Conservation (phyloP, 75 land plant genomes). For the Sequoia sempervirens region DNA sequence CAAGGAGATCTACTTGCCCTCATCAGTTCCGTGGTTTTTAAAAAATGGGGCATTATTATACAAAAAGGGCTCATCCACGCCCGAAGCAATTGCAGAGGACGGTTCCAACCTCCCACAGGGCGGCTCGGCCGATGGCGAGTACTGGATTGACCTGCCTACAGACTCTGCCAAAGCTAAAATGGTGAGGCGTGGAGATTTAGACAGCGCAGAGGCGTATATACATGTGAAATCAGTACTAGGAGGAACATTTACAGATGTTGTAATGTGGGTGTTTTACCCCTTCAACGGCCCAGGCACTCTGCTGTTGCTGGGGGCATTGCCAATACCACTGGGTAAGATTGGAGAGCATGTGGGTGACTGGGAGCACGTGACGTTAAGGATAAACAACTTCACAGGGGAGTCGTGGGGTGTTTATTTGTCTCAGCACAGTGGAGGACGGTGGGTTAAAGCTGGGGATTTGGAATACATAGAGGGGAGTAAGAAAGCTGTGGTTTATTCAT, state of each 20-base stretch:
- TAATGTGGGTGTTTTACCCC: constrained; percentile 42
- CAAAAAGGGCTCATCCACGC: no score
- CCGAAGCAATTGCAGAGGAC: no score
- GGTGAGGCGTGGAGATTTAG: constrained; percentile 55
- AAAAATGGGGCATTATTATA: constrained; percentile 15
- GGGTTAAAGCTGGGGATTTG: constrained; percentile 49
- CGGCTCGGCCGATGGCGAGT: constrained; percentile 57
- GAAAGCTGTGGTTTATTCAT: constrained; percentile 33
- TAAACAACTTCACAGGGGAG: constrained; percentile 67
- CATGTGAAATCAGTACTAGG: constrained; percentile 75
- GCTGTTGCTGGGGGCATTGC: no score
- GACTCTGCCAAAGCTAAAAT: constrained; percentile 22
- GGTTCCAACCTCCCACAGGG: constrained; percentile 37
- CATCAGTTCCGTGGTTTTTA: constrained; percentile 74
- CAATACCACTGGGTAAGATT: no score
- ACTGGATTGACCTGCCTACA: constrained; percentile 75
- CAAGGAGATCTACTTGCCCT: constrained; percentile 52
- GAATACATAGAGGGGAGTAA: constrained; percentile 46
- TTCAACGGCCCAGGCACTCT: no score
- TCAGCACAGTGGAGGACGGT: constrained; percentile 59
- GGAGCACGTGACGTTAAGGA: constrained; percentile 71
- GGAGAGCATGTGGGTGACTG: constrained; percentile 37
- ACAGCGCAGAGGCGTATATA: constrained; percentile 35
- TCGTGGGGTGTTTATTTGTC: constrained; percentile 47
- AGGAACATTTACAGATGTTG: constrained; percentile 62